Evolutionary conservation across 768 basidiomycete genomes (phyloP), one percentile per base, ranked within the genome.

Genomic region (Coprinellus aureogranulatus): DNA sequence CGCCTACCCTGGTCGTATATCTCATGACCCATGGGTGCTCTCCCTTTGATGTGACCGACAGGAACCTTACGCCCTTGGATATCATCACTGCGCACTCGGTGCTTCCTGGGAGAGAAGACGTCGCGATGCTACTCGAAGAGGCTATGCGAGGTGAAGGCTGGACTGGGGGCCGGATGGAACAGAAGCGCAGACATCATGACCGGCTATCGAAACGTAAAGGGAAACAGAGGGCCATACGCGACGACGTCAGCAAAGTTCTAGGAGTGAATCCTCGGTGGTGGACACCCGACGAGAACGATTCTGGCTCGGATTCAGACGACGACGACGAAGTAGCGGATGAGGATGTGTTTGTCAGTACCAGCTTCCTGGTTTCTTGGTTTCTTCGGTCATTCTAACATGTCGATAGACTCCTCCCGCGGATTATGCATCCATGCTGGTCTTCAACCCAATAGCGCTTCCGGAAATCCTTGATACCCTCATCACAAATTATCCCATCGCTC

Each of bases 21-120:
- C 79, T 99, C 23, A 87, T 98, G 74, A 96, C 92, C 11, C 90
- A 93, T 63, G 92, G 93, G 46, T 92, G 92, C 60, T 94, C 92
- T 25, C 86, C 91, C 0, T 86, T 91, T 60, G 81, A 86, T 4
- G 68, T 83, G 45, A 96, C 95, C 25, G 81, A 79, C 63, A 85
- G 89, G 39, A 88, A 90, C 27, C 73, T 98, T 40, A 94, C 89
- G 3, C 86, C 97, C 2, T 79, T 96, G 27, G 95, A 98, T 69
- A 87, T 98, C 59, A 85, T 97, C 40, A 89, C 90, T 16, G 92
- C 89, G 1, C 89, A 92, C 68, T 86, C 90, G 2, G 80, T 83
- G 18, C 75, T 95, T 31, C 89, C 89, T 2, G 90, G 92, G 9
- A 83, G 94, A 22, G 85, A 89, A 61, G 93, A 93, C 67, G 85